These are phyloP conservation scores for Trichoderma sp. DNA, from an alignment of 2,329 filamentous ascomycete species.

Conservation along the genomic window DNA sequence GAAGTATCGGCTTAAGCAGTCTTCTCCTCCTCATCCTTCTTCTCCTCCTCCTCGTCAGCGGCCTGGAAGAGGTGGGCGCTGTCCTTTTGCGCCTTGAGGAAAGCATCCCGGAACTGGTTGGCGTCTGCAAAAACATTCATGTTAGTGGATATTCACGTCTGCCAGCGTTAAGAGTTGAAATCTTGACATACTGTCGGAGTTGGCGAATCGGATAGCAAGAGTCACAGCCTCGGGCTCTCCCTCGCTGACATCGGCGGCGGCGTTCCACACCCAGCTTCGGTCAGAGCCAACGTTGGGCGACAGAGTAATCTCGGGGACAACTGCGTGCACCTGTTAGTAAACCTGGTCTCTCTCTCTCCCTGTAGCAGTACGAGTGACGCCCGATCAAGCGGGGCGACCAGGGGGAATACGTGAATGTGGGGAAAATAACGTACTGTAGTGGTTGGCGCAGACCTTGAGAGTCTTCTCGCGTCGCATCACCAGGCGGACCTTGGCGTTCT, in stretches of 20 bases:
- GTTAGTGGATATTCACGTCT: neutral
- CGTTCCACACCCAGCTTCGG: slow-evolving; percentile 99
- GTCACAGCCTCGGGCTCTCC: slow-evolving; percentile 95
- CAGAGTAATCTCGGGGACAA: slow-evolving; percentile 98
- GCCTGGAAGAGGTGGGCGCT: slow-evolving; percentile 81
- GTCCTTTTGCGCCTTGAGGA: slow-evolving; percentile 94
- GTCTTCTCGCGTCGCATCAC: slow-evolving; percentile 99
- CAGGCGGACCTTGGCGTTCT: slow-evolving; percentile 94
- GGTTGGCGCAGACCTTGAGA: slow-evolving; percentile 99
- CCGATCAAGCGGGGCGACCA: neutral
- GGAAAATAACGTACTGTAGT: slow-evolving; percentile 74
- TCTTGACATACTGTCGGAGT: slow-evolving; percentile 79
- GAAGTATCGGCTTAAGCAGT: slow-evolving; percentile 26
- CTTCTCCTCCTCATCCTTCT: slow-evolving; percentile 26
- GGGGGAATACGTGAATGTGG: neutral
- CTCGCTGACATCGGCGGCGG: slow-evolving; percentile 95
- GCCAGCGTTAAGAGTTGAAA: neutral
- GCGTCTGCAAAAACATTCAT: slow-evolving; percentile 61
- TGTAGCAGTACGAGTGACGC: neutral
- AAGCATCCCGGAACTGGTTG: slow-evolving; percentile 95
- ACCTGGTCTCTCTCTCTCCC: neutral
- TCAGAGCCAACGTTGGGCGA: slow-evolving; percentile 97
- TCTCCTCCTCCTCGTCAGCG: slow-evolving; percentile 26
- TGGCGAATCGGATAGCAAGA: slow-evolving; percentile 94
- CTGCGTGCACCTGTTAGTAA: slow-evolving; percentile 43